These are phyloP conservation scores for Tetradesmus obliquus DNA, from an alignment of 139 green algal species.

Conservation along the genomic window DNA sequence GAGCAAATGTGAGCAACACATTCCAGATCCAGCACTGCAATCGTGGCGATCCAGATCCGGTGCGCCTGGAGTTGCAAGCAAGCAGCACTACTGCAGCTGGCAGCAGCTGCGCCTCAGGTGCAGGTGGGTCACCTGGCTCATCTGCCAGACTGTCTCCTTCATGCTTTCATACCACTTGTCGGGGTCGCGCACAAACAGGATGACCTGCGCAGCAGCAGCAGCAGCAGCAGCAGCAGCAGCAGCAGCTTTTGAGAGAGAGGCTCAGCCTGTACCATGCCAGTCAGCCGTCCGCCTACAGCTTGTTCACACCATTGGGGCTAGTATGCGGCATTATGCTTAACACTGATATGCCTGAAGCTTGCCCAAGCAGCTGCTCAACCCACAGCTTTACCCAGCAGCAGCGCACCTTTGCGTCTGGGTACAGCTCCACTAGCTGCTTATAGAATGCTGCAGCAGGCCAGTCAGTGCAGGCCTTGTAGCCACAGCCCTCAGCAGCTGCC, in stretches of 20 bases:
- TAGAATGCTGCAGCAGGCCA: constrained; percentile 23
- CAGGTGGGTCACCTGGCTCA: neutral
- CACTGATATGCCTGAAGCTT: too few species aligned
- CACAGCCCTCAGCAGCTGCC: neutral
- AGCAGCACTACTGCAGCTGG: neutral
- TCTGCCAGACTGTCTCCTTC: constrained; percentile 15
- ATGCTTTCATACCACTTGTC: neutral
- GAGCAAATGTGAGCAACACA: neutral
- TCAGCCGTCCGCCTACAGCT: too few species aligned
- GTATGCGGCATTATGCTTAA: neutral
- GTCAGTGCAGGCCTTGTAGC: constrained; percentile 38
- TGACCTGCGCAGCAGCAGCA: neutral
- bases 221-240: too few species aligned
- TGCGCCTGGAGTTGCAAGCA: neutral
- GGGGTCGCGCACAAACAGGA: constrained; percentile 8
- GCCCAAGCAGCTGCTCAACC: too few species aligned
- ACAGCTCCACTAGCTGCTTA: constrained; percentile 17
- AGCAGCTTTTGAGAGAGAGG: too few species aligned
- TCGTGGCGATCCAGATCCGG: neutral
- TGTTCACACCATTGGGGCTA: neutral
- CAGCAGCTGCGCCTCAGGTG: neutral
- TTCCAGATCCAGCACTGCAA: neutral
- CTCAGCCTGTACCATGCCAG: too few species aligned
- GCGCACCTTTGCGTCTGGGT: constrained; percentile 31
- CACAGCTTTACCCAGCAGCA: too few species aligned